Evolutionary conservation across 306 rosid species (phyloP).

Genomic region (Glycine tomentella): DNA sequence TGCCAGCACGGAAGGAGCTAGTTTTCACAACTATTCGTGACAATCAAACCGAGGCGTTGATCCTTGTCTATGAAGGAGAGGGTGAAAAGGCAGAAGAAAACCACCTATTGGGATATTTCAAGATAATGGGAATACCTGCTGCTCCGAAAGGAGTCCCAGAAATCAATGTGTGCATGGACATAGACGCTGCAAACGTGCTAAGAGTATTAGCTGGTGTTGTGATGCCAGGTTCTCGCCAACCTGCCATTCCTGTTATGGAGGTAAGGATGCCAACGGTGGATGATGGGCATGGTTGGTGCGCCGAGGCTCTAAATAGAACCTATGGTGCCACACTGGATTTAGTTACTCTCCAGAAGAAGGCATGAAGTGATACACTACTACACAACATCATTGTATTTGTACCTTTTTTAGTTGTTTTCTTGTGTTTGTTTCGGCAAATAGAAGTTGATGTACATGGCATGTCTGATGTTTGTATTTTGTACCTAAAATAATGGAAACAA

Average conservation of each 20-base stretch:
- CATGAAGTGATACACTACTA: constrained; percentile 23
- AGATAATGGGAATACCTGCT: constrained; percentile 74
- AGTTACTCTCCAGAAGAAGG: constrained; percentile 61
- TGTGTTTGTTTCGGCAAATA: constrained; percentile 28
- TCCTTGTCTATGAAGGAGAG: constrained; percentile 84
- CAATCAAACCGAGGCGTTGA: constrained; percentile 76
- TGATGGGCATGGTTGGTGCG: constrained; percentile 93
- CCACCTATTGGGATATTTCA: constrained; percentile 82
- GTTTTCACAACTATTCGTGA: constrained; percentile 76
- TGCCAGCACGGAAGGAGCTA: constrained; percentile 76
- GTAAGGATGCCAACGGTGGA: constrained; percentile 89
- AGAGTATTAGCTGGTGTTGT: constrained; percentile 70
- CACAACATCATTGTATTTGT: not conserved
- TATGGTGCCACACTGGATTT: constrained; percentile 73
- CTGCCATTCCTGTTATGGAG: constrained; percentile 73
- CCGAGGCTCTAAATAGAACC: constrained; percentile 66
- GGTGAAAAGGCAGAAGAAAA: constrained; percentile 66
- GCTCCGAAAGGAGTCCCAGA: constrained; percentile 75
- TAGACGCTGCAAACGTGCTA: constrained; percentile 71
- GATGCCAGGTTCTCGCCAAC: constrained; percentile 64
- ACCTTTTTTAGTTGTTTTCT: not conserved
- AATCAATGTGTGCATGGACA: constrained; percentile 82
- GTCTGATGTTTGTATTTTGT: constrained; percentile 34
- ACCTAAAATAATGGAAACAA: constrained; percentile 34
- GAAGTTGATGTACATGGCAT: constrained; percentile 6